A percentile compares a stretch with the other conserved stretches of the same genome.
Conservation (phyloP, 805 yeast species). For the Saccharomycopsis schoenii region DNA sequence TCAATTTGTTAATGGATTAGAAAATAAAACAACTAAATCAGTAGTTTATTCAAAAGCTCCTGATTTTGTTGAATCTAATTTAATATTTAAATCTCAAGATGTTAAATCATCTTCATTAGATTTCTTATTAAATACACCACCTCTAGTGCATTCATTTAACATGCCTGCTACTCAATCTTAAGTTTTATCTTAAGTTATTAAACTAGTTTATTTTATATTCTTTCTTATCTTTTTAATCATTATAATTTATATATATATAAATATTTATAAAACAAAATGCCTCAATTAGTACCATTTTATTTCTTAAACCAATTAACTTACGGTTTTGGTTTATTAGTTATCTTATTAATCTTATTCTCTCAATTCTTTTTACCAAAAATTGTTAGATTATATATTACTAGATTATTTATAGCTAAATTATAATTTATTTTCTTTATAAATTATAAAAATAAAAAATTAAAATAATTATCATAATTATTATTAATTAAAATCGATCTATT, state of each 20-base stretch:
- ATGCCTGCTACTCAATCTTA: conserved; percentile 21
- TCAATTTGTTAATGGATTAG: conserved; percentile 22
- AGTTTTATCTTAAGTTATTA: neutral
- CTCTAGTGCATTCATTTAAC: conserved; percentile 21
- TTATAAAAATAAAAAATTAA: neutral
- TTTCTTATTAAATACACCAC: conserved; percentile 20
- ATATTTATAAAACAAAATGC: conserved; percentile 12
- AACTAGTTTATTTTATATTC: neutral
- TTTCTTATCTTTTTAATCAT: neutral
- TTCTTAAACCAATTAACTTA: conserved; percentile 18
- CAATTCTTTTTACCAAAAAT: conserved; percentile 17
- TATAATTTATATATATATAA: conserved; percentile 2
- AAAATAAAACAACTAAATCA: conserved; percentile 19
- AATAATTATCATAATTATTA: too few species aligned
- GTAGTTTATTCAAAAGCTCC: conserved; percentile 19
- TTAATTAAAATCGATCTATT: neutral
- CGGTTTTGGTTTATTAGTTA: conserved; percentile 16
- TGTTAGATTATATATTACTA: conserved; percentile 14
- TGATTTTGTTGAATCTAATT: conserved; percentile 21
- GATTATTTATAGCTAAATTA: conserved; percentile 15
- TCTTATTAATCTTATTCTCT: conserved; percentile 16
- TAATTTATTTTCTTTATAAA: conserved; percentile 1
- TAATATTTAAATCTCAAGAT: conserved; percentile 16
- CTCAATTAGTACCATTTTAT: conserved; percentile 21
- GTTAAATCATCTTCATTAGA: conserved; percentile 21